phyloP scores from a whole-genome alignment of 257 asterid species.

The Penstemon newberryi region DNA sequence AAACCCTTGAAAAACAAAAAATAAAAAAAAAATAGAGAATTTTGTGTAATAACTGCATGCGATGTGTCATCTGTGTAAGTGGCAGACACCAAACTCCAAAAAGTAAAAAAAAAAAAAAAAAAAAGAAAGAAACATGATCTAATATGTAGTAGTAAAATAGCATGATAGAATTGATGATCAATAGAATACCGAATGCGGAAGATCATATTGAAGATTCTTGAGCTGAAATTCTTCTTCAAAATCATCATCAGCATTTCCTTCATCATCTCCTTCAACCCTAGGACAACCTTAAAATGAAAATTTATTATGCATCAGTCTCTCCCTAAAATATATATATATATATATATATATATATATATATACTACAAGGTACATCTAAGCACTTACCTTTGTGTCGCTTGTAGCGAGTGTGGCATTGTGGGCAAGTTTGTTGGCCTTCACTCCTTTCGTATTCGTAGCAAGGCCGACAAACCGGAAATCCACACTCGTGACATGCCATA shows the following conservation, averaged over 20 bases:
- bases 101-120: too few species aligned
- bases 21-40: too few species aligned
- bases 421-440: constrained; percentile 71
- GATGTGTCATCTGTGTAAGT: too few species aligned
- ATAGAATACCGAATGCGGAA: constrained; percentile 37
- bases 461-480: constrained; percentile 71
- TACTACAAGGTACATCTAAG: not conserved
- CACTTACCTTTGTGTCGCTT: constrained; percentile 64
- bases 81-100: too few species aligned
- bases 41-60: too few species aligned
- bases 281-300: constrained; percentile 48
- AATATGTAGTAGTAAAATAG: not conserved
- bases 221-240: constrained; percentile 64
- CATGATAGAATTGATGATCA: not conserved
- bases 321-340: not conserved
- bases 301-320: not conserved
- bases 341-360: not conserved
- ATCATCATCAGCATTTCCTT: constrained; percentile 55
- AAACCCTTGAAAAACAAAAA: too few species aligned
- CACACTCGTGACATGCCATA: constrained; percentile 65
- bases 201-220: constrained; percentile 38
- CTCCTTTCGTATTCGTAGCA: constrained; percentile 77
- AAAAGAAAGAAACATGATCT: too few species aligned
- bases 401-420: constrained; percentile 71
- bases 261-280: constrained; percentile 68